Percentiles rank a stretch among this genome's conserved stretches.
Evolutionary conservation across 495 filamentous ascomycete genomes (phyloP).

Genomic region (Podospora didyma): DNA sequence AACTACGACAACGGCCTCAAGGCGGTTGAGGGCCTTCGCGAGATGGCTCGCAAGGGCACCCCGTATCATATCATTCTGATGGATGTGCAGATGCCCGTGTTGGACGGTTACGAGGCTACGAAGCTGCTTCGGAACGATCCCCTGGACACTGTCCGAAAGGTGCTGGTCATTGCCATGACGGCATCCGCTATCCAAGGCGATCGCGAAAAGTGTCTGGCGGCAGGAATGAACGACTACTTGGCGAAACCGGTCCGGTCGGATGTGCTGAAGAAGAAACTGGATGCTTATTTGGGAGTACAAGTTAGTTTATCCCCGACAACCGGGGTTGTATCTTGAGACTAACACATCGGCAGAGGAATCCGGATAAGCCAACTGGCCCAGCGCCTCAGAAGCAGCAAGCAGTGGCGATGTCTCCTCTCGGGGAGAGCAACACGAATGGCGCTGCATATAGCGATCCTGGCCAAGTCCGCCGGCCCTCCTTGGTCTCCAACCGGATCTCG

Average conservation of each 20-base stretch:
- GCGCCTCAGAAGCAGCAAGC: not conserved
- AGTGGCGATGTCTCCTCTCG: not conserved
- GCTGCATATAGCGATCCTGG: too few species aligned
- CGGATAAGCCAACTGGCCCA: not conserved
- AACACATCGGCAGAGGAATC: not conserved
- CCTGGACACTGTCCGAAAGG: conserved; percentile 66
- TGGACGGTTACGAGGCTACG: conserved; percentile 92
- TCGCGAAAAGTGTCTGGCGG: conserved; percentile 84
- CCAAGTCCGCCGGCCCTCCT: too few species aligned
- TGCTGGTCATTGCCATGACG: conserved; percentile 91
- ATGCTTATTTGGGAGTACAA: conserved; percentile 49
- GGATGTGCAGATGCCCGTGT: conserved; percentile 93
- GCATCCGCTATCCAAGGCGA: conserved; percentile 88
- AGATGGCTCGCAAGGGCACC: conserved; percentile 60
- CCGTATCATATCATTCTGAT: conserved; percentile 84
- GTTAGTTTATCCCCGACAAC: conserved; percentile 9
- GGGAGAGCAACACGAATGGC: too few species aligned
- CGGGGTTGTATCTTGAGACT: not conserved
- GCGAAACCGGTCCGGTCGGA: conserved; percentile 82
- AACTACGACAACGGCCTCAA: conserved; percentile 83
- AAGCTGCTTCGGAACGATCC: conserved; percentile 71
- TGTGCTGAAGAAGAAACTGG: conserved; percentile 70
- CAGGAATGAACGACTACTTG: conserved; percentile 94
- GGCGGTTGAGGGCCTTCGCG: conserved; percentile 77
- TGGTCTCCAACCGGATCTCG: not conserved